These are phyloP conservation scores for Aspergillus vadensis DNA, from an alignment of 2,329 filamentous ascomycete genomes.

Conservation along the genomic window DNA sequence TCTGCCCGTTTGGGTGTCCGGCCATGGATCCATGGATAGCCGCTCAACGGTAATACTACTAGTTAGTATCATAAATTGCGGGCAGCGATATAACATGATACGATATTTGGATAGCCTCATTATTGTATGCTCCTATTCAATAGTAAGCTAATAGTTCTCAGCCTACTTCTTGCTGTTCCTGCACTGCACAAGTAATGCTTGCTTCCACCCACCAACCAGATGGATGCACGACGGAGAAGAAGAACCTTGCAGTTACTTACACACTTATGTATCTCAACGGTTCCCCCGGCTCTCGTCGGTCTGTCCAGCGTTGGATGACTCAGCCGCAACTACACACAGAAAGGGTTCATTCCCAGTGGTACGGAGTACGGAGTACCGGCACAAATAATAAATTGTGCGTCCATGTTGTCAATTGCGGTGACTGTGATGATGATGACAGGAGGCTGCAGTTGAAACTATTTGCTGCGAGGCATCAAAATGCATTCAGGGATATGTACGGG, in stretches of 20 bases:
- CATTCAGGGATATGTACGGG: background rate
- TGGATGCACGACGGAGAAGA: background rate
- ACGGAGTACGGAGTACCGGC: background rate
- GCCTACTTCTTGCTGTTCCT: background rate
- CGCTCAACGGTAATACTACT: background rate
- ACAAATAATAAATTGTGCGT: background rate
- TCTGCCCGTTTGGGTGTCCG: background rate
- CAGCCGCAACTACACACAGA: background rate
- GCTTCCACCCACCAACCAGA: background rate
- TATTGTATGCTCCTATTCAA: background rate
- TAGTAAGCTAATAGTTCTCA: background rate
- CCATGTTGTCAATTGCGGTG: background rate
- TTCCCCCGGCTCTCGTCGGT: background rate
- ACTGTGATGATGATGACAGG: background rate
- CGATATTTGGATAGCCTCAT: background rate
- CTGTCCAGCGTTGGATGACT: background rate
- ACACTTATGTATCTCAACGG: background rate
- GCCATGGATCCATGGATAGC: constrained; percentile 1
- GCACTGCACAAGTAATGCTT: background rate
- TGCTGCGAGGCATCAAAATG: background rate
- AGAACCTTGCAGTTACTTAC: background rate
- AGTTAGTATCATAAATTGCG: background rate
- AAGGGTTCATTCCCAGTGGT: background rate
- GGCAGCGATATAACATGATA: background rate
- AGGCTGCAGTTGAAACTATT: background rate